Base-by-base conservation (phyloP, 371 early-diverging fungal genomes). In the Apophysomyces trapeziformis region DNA sequence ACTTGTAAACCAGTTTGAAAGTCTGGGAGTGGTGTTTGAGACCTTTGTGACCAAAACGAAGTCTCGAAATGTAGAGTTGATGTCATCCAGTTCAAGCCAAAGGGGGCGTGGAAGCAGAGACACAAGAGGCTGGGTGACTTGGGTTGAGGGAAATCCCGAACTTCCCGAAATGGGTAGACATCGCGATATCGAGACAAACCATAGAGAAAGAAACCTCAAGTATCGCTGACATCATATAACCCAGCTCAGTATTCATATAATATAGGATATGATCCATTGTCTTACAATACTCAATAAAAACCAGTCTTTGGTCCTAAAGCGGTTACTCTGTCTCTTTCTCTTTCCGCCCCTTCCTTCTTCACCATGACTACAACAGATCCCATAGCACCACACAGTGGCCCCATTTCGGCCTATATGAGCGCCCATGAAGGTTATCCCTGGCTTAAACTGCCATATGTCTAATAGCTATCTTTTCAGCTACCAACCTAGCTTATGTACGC, bases 1-100 rank as follows among this genome's bases (percentile, higher is more conserved):
- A 85, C 73, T 61, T 85, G 76, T 16, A 87, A 75, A 3, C 92
- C 91, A 35, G 79, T 68, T 44, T 73, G 68, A 54, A 80, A 83
- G 56, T 83, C 78, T 36, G 83, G 83, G 0, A 77, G 36, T 6
- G 69, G 54, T 3, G 70, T n/a, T 14, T 71, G 67, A 7, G 70
- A 74, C 65, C 78, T 78, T 58, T 76, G 83, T 35, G 78, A 77
- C 83, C 83, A 83, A 58, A 83, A 83, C 0, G 73, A 70, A 36
- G 72, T 71, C 60, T 83, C 80, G 65, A 83, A 83, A 61, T 77
- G 80, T 45, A 79, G 74, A 44, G 54, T 64, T 37, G 64, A 68
- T n/a, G 70, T 43, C 77, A 77, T 77, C 65, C 38, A 8, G n/a
- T 50, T 21, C n/a, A 47, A 50, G 54, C 54, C 54, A 2, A 50